Conservation (phyloP, 306 rosid species). For the Cucurbita moschata region DNA sequence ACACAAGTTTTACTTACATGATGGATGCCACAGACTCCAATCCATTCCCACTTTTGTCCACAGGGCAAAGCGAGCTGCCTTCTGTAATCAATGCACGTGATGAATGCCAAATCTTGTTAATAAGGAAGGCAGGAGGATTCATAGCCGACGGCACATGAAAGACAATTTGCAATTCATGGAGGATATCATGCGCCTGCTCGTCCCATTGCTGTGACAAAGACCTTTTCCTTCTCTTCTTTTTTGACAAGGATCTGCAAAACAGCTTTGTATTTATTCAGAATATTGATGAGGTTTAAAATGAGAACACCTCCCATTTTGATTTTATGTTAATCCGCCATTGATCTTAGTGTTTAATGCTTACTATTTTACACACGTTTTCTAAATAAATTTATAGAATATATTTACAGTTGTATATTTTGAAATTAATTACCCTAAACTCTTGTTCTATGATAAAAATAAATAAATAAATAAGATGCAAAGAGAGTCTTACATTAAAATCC, state of each 20-base stretch:
- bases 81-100: background rate
- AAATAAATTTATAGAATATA: too few species aligned
- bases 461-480: background rate
- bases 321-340: too few species aligned
- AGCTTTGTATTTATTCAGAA: background rate
- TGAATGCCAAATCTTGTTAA: background rate
- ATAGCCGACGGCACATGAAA: background rate
- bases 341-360: too few species aligned
- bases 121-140: background rate
- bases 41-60: background rate
- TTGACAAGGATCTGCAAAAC: background rate
- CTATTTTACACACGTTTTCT: too few species aligned
- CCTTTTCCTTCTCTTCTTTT: background rate
- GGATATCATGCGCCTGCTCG: background rate
- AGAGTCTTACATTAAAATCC: background rate
- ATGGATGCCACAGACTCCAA: background rate
- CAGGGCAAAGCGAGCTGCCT: background rate
- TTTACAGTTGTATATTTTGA: background rate
- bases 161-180: background rate
- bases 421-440: background rate
- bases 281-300: background rate
- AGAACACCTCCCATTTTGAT: background rate
- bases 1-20: background rate
- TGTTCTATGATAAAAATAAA: background rate
- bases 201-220: background rate